Percentiles rank a stretch among this genome's conserved stretches.
Conservation (phyloP, 23 red algal species). For the Pyropia yezoensis region DNA sequence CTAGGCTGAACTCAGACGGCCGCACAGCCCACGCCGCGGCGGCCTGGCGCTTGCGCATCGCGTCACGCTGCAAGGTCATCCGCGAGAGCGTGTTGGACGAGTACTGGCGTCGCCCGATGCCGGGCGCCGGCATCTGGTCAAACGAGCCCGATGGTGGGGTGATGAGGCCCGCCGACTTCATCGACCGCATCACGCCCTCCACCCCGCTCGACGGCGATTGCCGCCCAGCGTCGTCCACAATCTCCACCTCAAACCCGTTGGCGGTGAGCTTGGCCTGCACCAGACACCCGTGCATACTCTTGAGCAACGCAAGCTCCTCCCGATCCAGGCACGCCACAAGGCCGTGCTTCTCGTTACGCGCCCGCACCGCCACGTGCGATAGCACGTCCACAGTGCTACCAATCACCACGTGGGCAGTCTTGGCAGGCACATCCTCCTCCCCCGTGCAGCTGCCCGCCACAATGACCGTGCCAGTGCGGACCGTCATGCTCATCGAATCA, state of each 20-base stretch:
- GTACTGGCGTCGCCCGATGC: constrained; percentile 7
- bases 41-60: constrained; percentile 35
- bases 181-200: constrained; percentile 42
- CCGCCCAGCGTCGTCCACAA: constrained; percentile 42
- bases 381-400: constrained; percentile 81
- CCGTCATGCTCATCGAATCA: constrained; percentile 35
- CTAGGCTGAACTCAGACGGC: constrained; percentile 46
- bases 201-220: constrained; percentile 41
- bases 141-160: constrained; percentile 55
- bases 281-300: constrained; percentile 42
- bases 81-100: constrained; percentile 17
- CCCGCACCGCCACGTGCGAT: constrained; percentile 76
- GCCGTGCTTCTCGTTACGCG: constrained; percentile 79
- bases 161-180: constrained; percentile 41
- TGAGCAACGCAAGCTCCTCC: constrained; percentile 43
- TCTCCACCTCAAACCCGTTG: constrained; percentile 57
- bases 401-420: constrained; percentile 60
- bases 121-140: constrained; percentile 2
- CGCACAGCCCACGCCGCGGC: constrained; percentile 71
- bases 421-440: constrained; percentile 82
- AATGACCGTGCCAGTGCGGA: constrained; percentile 63
- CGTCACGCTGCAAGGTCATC: constrained; percentile 30
- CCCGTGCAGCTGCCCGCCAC: constrained; percentile 66
- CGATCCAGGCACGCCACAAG: constrained; percentile 67
- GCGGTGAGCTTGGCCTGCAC: constrained; percentile 50